phyloP scores from a whole-genome alignment of 306 rosid species.

The Datisca glomerata region DNA sequence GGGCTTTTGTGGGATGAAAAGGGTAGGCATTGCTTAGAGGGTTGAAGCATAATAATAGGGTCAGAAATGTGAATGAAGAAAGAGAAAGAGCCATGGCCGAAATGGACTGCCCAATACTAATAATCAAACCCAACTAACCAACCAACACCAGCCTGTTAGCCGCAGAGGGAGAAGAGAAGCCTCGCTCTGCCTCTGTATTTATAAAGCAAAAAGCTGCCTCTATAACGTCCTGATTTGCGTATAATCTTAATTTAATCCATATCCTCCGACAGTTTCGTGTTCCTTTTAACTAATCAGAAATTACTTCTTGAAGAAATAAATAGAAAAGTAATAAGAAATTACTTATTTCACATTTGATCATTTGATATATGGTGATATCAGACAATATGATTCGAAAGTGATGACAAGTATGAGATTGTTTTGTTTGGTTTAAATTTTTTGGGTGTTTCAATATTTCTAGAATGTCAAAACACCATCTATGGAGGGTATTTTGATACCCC shows the following conservation, averaged over 20 bases:
- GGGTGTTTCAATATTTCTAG: too few species aligned
- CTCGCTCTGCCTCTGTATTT: constrained; percentile 17
- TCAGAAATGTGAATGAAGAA: constrained; percentile 5
- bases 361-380: too few species aligned
- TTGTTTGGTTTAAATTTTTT: too few species aligned
- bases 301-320: too few species aligned
- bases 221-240: constrained; percentile 15
- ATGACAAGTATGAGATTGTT: too few species aligned
- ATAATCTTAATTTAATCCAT: constrained; percentile 23
- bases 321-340: too few species aligned
- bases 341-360: too few species aligned
- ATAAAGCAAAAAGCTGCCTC: constrained; percentile 37
- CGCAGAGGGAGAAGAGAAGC: constrained; percentile 9
- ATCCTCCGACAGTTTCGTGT: constrained; percentile 12
- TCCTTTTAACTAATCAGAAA: too few species aligned
- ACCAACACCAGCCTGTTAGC: constrained; percentile 1
- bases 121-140: constrained; percentile 2
- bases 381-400: too few species aligned
- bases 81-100: not conserved
- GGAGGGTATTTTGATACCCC: too few species aligned
- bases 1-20: constrained; percentile 4
- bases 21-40: constrained; percentile 35
- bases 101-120: too few species aligned
- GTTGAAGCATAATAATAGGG: constrained; percentile 19
- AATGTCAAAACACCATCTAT: too few species aligned